phyloP scores from a whole-genome alignment of 164 flowering plant genomes.

The Paratinospora sagittata region DNA sequence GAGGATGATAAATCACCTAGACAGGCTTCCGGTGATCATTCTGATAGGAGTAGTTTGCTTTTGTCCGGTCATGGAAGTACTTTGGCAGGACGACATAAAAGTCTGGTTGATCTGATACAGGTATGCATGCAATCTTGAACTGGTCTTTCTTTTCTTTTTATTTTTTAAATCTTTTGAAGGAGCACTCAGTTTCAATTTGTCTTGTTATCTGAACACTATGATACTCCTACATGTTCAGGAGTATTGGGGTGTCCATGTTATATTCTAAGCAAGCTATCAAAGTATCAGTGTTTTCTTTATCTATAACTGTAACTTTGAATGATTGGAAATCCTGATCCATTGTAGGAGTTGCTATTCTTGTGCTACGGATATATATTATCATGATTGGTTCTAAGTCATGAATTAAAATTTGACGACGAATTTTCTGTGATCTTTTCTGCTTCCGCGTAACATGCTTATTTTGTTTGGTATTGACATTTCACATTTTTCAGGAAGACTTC shows the following conservation, averaged over 20 bases:
- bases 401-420: not conserved
- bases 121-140: constrained; percentile 23
- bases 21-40: constrained; percentile 30
- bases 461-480: not conserved
- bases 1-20: constrained; percentile 60
- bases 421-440: not conserved
- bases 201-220: too few species aligned
- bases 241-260: too few species aligned
- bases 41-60: constrained; percentile 21
- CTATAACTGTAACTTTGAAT: too few species aligned
- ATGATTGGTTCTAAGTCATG: not conserved
- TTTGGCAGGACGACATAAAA: constrained; percentile 49
- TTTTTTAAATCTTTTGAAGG: too few species aligned
- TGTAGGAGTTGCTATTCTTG: not conserved
- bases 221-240: too few species aligned
- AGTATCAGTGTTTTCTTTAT: not conserved
- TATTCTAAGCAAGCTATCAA: too few species aligned
- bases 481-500: constrained; percentile 52
- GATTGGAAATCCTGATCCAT: not conserved
- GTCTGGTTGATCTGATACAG: constrained; percentile 72
- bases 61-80: constrained; percentile 25
- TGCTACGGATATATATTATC: not conserved
- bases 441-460: not conserved
- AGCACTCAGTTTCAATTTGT: too few species aligned
- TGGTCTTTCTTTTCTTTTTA: not conserved